Evolutionary conservation across 805 yeast species (phyloP).

Genomic region (Saturnispora sekii): DNA sequence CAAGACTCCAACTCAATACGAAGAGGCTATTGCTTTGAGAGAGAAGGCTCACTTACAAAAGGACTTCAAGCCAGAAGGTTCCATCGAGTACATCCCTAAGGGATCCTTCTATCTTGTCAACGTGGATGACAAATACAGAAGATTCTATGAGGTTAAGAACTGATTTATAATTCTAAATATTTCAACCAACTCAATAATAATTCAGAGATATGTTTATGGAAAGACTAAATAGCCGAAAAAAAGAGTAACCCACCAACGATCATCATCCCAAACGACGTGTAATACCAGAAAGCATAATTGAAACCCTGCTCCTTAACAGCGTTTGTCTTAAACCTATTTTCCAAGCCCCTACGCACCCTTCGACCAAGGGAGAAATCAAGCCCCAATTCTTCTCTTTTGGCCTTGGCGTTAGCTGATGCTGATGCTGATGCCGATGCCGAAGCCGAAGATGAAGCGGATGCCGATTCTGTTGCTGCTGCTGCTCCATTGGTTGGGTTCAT

Average conservation of each 20-base stretch:
- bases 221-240: constrained; percentile 7
- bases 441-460: constrained; percentile 10
- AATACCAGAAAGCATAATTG: constrained; percentile 48
- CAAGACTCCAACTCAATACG: constrained; percentile 72
- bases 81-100: constrained; percentile 53
- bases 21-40: constrained; percentile 72
- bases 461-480: constrained; percentile 22
- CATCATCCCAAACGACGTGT: constrained; percentile 37
- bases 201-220: neutral
- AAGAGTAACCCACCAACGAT: constrained; percentile 24
- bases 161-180: constrained; percentile 20
- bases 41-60: constrained; percentile 84
- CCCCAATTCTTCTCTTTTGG: constrained; percentile 11
- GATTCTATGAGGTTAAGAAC: constrained; percentile 64
- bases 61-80: constrained; percentile 69
- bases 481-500: constrained; percentile 65
- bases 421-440: neutral
- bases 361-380: constrained; percentile 24
- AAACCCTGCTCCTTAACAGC: constrained; percentile 40
- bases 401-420: neutral
- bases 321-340: constrained; percentile 69
- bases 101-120: constrained; percentile 81
- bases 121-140: constrained; percentile 82
- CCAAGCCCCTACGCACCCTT: constrained; percentile 62
- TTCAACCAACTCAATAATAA: too few relatives aligned